Conservation (phyloP, 2,329 filamentous ascomycete species). For the Curvularia spicifera region DNA sequence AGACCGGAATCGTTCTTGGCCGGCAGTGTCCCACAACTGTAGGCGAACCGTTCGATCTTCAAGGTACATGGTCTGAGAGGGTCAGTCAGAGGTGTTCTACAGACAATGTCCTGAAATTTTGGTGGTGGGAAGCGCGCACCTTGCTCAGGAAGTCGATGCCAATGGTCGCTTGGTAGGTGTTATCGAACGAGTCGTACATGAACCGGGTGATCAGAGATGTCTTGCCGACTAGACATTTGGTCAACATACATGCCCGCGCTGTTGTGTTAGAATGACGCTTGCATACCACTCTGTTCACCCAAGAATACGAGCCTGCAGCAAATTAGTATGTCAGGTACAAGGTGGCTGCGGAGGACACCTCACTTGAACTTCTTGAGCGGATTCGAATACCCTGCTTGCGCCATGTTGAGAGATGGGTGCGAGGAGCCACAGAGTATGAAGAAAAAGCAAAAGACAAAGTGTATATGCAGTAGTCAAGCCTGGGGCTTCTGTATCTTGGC, state of each 20-base stretch:
- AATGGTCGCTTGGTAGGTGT: constrained; percentile 99
- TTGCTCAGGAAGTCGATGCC: constrained; percentile 99
- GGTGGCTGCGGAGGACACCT: constrained; percentile 25
- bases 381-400: constrained; percentile 88
- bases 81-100: constrained; percentile 12
- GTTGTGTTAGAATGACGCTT: neutral
- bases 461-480: constrained; percentile 7
- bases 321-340: constrained; percentile 32
- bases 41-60: constrained; percentile 97
- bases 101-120: neutral
- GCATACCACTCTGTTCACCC: constrained; percentile 96
- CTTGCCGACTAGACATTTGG: constrained; percentile 77
- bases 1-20: constrained; percentile 95
- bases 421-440: constrained; percentile 6
- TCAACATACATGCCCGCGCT: constrained; percentile 20
- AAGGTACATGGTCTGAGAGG: constrained; percentile 92
- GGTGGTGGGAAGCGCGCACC: constrained; percentile 59
- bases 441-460: neutral
- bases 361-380: constrained; percentile 99
- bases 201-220: constrained; percentile 98
- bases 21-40: constrained; percentile 98
- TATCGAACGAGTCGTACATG: constrained; percentile 99
- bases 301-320: constrained; percentile 84
- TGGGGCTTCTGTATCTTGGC: constrained; percentile 14
- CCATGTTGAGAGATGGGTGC: constrained; percentile 60